Conservation (phyloP, 2,329 filamentous ascomycete genomes). For the Calonectria pteridis region DNA sequence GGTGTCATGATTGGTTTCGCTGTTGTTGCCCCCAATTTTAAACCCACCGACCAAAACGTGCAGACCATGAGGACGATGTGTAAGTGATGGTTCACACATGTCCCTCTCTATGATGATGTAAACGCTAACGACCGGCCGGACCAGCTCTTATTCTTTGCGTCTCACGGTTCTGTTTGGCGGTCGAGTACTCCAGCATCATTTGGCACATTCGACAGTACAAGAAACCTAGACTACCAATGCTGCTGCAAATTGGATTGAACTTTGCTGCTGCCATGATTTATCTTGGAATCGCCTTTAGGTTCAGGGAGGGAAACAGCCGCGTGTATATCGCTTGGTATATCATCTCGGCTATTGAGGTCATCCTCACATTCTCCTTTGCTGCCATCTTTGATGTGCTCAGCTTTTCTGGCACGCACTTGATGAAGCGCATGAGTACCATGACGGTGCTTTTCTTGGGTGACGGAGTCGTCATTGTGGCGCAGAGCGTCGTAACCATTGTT, state of each 20-base stretch:
- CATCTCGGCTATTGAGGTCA: constrained; percentile 65
- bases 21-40: constrained; percentile 65
- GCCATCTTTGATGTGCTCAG: constrained; percentile 67
- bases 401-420: constrained; percentile 72
- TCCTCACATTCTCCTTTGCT: constrained; percentile 65
- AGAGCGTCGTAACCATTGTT: constrained; percentile 64
- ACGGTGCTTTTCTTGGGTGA: constrained; percentile 77
- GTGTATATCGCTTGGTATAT: constrained; percentile 64
- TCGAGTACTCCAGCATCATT: constrained; percentile 65
- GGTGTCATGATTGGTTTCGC: constrained; percentile 75
- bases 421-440: constrained; percentile 72
- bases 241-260: constrained; percentile 52
- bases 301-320: constrained; percentile 48
- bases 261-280: constrained; percentile 53
- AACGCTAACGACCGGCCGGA: not conserved
- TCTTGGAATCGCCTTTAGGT: constrained; percentile 56
- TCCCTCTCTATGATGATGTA: too few relatives aligned
- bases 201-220: constrained; percentile 58
- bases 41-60: constrained; percentile 52
- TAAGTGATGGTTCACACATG: constrained; percentile 33
- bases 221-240: constrained; percentile 51
- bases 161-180: constrained; percentile 64
- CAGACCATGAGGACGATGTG: constrained; percentile 57
- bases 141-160: constrained; percentile 61
- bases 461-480: constrained; percentile 70